A percentile compares a stretch with the other conserved stretches of the same genome.
These are phyloP conservation scores for Phytophthora pinifolia DNA, from an alignment of 352 stramenopile species.

Conservation along the genomic window DNA sequence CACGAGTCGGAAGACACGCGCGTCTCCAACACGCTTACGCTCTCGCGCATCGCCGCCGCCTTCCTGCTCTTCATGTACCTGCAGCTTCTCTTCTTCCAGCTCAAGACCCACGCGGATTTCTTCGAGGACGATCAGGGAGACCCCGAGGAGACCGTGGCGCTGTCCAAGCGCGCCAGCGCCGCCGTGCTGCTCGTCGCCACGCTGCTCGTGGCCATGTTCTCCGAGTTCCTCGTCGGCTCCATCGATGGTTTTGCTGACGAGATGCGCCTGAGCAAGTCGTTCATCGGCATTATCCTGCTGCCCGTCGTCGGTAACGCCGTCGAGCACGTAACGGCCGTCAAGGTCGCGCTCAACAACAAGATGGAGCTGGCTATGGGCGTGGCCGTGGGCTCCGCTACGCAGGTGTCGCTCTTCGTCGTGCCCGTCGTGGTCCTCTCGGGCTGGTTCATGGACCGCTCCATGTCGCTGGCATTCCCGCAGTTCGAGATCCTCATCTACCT, in stretches of 20 bases:
- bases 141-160: slow-evolving; percentile 71
- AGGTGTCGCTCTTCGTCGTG: slow-evolving; percentile 97
- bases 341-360: slow-evolving; percentile 97
- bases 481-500: slow-evolving; percentile 97
- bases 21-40: slow-evolving; percentile 65
- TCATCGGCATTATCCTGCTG: slow-evolving; percentile 95
- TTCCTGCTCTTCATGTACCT: slow-evolving; percentile 93
- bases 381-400: slow-evolving; percentile 96
- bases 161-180: slow-evolving; percentile 79
- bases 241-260: slow-evolving; percentile 77
- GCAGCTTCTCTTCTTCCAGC: slow-evolving; percentile 96
- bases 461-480: slow-evolving; percentile 96
- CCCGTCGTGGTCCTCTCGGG: slow-evolving; percentile 94
- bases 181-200: slow-evolving; percentile 88
- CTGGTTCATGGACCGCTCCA: slow-evolving; percentile 92
- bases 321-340: slow-evolving; percentile 97
- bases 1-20: slow-evolving; percentile 70
- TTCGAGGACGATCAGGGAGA: slow-evolving; percentile 70
- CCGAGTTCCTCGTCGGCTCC: slow-evolving; percentile 90
- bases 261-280: slow-evolving; percentile 80
- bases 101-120: slow-evolving; percentile 93
- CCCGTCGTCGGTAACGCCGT: slow-evolving; percentile 98
- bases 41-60: slow-evolving; percentile 79
- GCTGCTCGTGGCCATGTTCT: slow-evolving; percentile 92
- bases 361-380: slow-evolving; percentile 99